Conservation (phyloP, 768 basidiomycete species). For the Dioszegia crocea region DNA sequence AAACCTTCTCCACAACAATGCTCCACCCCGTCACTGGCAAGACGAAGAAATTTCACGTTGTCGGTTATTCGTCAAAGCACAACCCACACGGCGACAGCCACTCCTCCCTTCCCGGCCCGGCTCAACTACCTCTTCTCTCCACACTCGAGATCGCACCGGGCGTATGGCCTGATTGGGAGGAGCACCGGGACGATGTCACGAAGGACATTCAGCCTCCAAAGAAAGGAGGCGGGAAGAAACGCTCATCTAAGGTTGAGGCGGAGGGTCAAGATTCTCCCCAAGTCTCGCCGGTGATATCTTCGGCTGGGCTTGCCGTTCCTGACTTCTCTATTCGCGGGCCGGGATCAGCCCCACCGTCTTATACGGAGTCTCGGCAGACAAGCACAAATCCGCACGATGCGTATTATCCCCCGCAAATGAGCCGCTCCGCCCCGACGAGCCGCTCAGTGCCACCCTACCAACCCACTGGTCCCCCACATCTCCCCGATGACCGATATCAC, state of each 20-base stretch:
- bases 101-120: conserved; percentile 33
- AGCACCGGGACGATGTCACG: conserved; percentile 19
- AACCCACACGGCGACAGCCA: conserved; percentile 40
- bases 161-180: conserved; percentile 44
- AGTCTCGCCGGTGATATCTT: too few relatives aligned
- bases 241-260: conserved; percentile 9
- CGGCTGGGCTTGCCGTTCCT: background rate
- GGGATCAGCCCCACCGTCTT: too few relatives aligned
- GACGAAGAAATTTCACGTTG: conserved; percentile 44
- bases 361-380: too few relatives aligned
- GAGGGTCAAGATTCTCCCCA: background rate
- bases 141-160: conserved; percentile 33
- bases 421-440: too few relatives aligned
- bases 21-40: conserved; percentile 33
- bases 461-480: conserved; percentile 2
- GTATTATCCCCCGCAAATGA: background rate
- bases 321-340: too few relatives aligned
- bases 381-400: background rate
- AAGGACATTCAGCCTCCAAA: too few relatives aligned
- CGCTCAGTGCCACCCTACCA: conserved; percentile 7
- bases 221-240: too few relatives aligned
- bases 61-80: conserved; percentile 40
- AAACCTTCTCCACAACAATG: conserved; percentile 45
- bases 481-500: conserved; percentile 4
- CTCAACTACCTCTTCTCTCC: conserved; percentile 35